Base-by-base conservation (phyloP, 2,329 filamentous ascomycete species). In the Corynespora cassiicola region DNA sequence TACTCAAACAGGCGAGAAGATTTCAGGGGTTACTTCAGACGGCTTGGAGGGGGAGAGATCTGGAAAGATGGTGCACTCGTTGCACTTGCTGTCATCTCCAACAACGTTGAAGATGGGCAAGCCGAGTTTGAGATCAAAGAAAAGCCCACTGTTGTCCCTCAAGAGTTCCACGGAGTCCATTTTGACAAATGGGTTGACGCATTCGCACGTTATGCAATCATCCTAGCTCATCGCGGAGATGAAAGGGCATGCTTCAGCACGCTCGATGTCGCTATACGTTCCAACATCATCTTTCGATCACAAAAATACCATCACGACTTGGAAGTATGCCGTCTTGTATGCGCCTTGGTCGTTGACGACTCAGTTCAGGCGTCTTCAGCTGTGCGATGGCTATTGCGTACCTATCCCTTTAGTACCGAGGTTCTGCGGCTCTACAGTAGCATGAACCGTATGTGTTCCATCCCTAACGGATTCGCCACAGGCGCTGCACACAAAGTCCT, bases 401-500 rank as follows among this genome's bases (percentile, higher is more conserved):
- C 89, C 51, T 87, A 87, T 51, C 85, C 86, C 39, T 90, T 88
- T 46, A 81, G 86, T 17, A 88, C 87, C 1, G 88, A 96, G 56
- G 82, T 87, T 0, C 95, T 91, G 68, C 85, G 91, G 22, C 80
- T 96, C 57, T 95, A 92, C 63, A 81, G 86, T 19, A 80, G 86
- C 15, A 75, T 94, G n/a, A 88, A 87, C 39, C 81, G 87, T 12
- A 74, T 95, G 6, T 88, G 84, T 58, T 84, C 88, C 35, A 85
- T 88, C 10, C 82, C 86, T 76, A 82, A 23, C 80, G 84, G 19
- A 75, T 96, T 92, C 67, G 86, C 86, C 34, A 86, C 86, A 3
- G 87, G 88, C 0, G 85, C 89, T 0, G 85, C 86, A 14, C 90
- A 96, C 67, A 97, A 97, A 65, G 95, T 88, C 61, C 84, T 97